Conservation (phyloP, 1,139 yeast species). For the Magnusiomyces starmeri region DNA sequence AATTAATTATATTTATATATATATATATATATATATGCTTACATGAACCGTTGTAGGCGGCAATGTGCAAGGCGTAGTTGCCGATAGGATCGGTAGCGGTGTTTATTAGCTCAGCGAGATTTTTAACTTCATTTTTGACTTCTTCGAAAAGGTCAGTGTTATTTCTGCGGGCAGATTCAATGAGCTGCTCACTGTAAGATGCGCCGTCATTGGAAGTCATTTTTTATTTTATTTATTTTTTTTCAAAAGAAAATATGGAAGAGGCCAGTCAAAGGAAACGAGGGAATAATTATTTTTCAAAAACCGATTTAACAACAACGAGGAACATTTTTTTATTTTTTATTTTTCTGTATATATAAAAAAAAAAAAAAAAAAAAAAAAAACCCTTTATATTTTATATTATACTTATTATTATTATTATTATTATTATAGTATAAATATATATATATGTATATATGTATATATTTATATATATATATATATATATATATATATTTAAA, state of each 20-base stretch:
- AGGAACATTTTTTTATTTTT: too few relatives aligned
- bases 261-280: background rate
- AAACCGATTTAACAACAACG: background rate
- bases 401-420: too few relatives aligned
- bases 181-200: conserved; percentile 64
- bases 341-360: too few relatives aligned
- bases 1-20: too few relatives aligned
- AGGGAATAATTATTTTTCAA: background rate
- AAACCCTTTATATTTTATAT: background rate
- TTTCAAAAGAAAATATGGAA: too few relatives aligned
- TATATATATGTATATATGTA: background rate
- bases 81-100: conserved; percentile 67
- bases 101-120: conserved; percentile 59
- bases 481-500: background rate
- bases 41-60: conserved; percentile 75
- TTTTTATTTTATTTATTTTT: background rate
- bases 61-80: conserved; percentile 77
- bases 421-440: background rate
- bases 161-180: conserved; percentile 85
- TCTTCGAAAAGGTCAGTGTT: conserved; percentile 66
- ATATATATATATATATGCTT: conserved; percentile 10
- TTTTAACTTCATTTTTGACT: conserved; percentile 43
- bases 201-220: conserved; percentile 52
- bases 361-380: too few relatives aligned
- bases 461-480: background rate